Conservation (phyloP, 208 protist genomes). For the Endotrypanum monterogeii region DNA sequence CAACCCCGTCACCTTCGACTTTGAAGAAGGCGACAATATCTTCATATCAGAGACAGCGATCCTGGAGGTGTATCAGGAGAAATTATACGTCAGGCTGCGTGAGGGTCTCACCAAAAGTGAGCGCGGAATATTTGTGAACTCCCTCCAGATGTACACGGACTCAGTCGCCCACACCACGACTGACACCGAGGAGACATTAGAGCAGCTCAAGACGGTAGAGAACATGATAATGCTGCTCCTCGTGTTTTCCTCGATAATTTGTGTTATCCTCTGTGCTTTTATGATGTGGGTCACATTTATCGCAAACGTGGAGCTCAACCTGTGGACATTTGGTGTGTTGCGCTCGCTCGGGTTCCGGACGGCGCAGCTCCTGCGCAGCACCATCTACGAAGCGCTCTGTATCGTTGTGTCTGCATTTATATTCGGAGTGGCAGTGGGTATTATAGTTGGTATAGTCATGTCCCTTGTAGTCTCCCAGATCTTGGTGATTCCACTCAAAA, state of each 20-base stretch:
- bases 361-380: conserved; percentile 80
- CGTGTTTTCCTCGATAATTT: conserved; percentile 91
- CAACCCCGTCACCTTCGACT: conserved; percentile 49
- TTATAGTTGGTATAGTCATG: conserved; percentile 80
- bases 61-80: conserved; percentile 44
- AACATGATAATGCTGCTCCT: conserved; percentile 93
- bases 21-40: not conserved
- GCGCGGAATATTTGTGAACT: conserved; percentile 82
- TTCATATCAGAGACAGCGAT: conserved; percentile 21
- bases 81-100: conserved; percentile 74
- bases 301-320: conserved; percentile 94
- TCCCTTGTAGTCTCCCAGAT: conserved; percentile 89
- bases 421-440: conserved; percentile 69
- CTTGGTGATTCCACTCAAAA: conserved; percentile 87
- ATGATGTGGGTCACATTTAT: conserved; percentile 96
- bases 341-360: conserved; percentile 90
- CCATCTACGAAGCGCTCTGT: conserved; percentile 94
- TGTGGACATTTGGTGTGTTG: conserved; percentile 95
- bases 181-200: conserved; percentile 46
- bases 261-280: conserved; percentile 93
- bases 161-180: conserved; percentile 39
- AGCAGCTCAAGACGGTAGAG: conserved; percentile 50
- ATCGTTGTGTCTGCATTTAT: conserved; percentile 93
- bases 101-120: conserved; percentile 31
- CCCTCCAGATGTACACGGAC: conserved; percentile 70